Evolutionary conservation across 1,139 yeast genomes (phyloP), one percentile per base, ranked within the genome.

Genomic region (Geotrichum fermentans): DNA sequence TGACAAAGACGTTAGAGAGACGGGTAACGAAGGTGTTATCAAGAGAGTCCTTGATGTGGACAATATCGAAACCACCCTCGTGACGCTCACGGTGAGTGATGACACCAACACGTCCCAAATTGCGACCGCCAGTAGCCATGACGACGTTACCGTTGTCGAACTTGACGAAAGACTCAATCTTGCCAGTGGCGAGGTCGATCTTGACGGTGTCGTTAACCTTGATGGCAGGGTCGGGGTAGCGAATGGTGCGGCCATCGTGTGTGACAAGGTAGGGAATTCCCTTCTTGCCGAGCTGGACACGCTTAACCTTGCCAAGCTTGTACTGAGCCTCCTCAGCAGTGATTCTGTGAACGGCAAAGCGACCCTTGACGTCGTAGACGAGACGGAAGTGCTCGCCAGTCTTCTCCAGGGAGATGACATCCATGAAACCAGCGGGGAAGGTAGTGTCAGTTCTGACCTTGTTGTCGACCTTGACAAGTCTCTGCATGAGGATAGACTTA

Each of bases 341-440:
- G 77, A 90, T 90, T 80, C 97, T 89, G 95, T 90, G 97, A 69
- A 90, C 95, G 70, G 97, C 95, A 69, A 89, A 90, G 80, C 96
- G 90, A 76, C 97, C 97, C 82, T 90, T 90, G 73, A 88, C 83
- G 73, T 90, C 97, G 81, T 89, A 90, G 70, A 90, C 83, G 72
- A 90, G 87, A 82, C 97, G 90, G 88, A 90, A 90, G 89, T 90
- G 82, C 80, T 90, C 97, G 75, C 90, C 89, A 75, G 97, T 90
- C 72, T 96, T 96, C 73, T 90, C 97, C 70, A 90, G 80, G 61
- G 96, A 67, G 76, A 90, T 87, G 68, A 90, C 97, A 74, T 90
- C 98, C 97, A 89, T 89, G 86, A 90, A 89, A 71, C 98, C 98
- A 70, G 97, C 87, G 74, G 98, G 98, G 95, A 72, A 90, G 62